Base-by-base conservation (phyloP, 2,329 filamentous ascomycete species). In the Ramichloridium luteum region DNA sequence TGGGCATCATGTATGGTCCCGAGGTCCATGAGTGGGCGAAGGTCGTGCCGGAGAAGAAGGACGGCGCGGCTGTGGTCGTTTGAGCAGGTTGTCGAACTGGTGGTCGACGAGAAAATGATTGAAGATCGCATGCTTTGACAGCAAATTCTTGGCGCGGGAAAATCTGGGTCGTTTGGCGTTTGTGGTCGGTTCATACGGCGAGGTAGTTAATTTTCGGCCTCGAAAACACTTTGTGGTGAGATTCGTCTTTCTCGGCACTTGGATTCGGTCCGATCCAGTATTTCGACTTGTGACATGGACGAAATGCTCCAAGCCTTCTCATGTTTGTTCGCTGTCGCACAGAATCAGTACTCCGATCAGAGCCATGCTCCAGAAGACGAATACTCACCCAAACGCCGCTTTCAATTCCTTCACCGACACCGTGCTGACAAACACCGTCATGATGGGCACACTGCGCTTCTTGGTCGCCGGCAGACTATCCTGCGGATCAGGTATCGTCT, bases 401-500 rank as follows among this genome's bases (percentile, higher is more conserved):
- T 61, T 70, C 28, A 82, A 51, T 40, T 73, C 69, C 12, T 67
- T 64, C 18, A 81, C 54, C 9, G 68, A 56, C 10, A 55, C 54
- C 15, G 59, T 53, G 0, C 73, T 72, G 11, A 82, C 50, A 41
- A 77, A 74, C 13, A 78, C 57, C 38, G 67, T 71, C 62, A 82
- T 58, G 25, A 72, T 64, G 11, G 69, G 68, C 31, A 66, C 54
- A 13, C 55, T 60, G 38, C 61, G 60, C 38, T 61, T 51, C 16
- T 65, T 64, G 43, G 65, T 51, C 13, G 70, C 12, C 56, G 4
- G 70, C 69, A 40, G 64, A 59, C 49, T 71, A 65, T 39, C 61
- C 3, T 36, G 27, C 5, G 25, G 50, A 3, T 40, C 45, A 3
- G 40, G 36, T 45, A 51, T 48, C 1, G 42, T 41, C 34, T 53